phyloP scores from a whole-genome alignment of 2,329 filamentous ascomycete genomes.

The Amylocarpus encephaloides region DNA sequence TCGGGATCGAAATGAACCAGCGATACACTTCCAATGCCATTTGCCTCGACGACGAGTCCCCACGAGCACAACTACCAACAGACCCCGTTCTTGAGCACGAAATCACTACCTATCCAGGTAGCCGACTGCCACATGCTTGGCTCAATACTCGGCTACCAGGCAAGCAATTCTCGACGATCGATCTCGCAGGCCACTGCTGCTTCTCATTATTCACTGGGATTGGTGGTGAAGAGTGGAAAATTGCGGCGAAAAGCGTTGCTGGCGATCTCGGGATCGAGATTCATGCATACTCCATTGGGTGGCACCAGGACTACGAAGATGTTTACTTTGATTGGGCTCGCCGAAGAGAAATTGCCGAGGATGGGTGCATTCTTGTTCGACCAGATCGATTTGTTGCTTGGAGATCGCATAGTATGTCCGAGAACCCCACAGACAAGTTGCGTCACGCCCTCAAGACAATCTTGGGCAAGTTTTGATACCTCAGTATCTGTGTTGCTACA shows the following conservation, averaged over 20 bases:
- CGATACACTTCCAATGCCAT: slow-evolving; percentile 42
- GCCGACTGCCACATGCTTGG: slow-evolving; percentile 57
- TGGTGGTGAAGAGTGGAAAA: slow-evolving; percentile 49
- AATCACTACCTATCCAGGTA: slow-evolving; percentile 51
- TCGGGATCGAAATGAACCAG: slow-evolving; percentile 56
- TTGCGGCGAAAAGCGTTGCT: slow-evolving; percentile 38
- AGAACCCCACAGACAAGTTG: slow-evolving; percentile 10
- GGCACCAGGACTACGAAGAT: slow-evolving; percentile 53
- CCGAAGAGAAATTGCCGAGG: slow-evolving; percentile 47
- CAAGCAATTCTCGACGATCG: slow-evolving; percentile 48
- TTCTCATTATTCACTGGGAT: slow-evolving; percentile 48
- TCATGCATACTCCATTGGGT: slow-evolving; percentile 47
- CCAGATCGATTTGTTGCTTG: slow-evolving; percentile 43
- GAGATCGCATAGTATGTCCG: slow-evolving; percentile 13
- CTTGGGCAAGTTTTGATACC: slow-evolving; percentile 6
- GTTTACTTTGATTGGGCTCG: slow-evolving; percentile 54
- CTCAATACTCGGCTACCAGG: slow-evolving; percentile 43
- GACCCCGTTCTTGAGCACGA: slow-evolving; percentile 40
- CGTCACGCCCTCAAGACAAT: slow-evolving; percentile 14
- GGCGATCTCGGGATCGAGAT: slow-evolving; percentile 40
- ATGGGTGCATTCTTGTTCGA: slow-evolving; percentile 50
- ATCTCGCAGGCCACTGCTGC: slow-evolving; percentile 49
- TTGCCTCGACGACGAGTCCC: slow-evolving; percentile 39
- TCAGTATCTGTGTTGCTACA: neutral
- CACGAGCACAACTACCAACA: slow-evolving; percentile 24